phyloP scores from a whole-genome alignment of 2,329 filamentous ascomycete genomes.

The Verticillium nubilum region DNA sequence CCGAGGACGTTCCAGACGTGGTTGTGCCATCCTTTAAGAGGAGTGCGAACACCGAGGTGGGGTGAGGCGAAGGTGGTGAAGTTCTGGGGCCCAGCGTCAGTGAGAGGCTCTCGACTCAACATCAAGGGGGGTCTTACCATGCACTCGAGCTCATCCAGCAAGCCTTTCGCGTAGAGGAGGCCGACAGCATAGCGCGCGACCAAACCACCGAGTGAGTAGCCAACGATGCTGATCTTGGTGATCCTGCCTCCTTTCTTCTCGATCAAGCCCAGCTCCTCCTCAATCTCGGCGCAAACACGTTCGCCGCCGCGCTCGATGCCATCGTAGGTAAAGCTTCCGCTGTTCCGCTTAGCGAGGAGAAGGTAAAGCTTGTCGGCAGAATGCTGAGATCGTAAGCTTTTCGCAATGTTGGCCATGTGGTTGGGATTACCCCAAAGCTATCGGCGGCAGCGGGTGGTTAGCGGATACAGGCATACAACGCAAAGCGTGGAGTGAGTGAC shows the following conservation, averaged over 20 bases:
- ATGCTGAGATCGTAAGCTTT: slow-evolving; percentile 56
- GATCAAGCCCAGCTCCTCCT: slow-evolving; percentile 54
- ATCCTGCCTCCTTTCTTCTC: slow-evolving; percentile 63
- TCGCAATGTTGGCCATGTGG: slow-evolving; percentile 65
- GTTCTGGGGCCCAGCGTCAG: slow-evolving; percentile 47
- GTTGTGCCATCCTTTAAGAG: slow-evolving; percentile 59
- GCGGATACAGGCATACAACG: not conserved
- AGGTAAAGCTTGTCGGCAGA: slow-evolving; percentile 62
- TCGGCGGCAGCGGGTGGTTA: not conserved
- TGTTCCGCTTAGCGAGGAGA: slow-evolving; percentile 66
- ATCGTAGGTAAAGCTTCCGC: slow-evolving; percentile 67
- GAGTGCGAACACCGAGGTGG: slow-evolving; percentile 70
- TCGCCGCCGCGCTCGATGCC: slow-evolving; percentile 64
- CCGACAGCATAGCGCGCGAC: slow-evolving; percentile 84
- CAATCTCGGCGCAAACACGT: slow-evolving; percentile 61
- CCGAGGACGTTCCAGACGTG: slow-evolving; percentile 80
- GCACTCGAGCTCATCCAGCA: slow-evolving; percentile 74
- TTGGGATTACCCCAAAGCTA: slow-evolving; percentile 75
- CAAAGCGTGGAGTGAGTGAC: not conserved
- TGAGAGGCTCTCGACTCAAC: not conserved
- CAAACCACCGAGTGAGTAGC: slow-evolving; percentile 85
- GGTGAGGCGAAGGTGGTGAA: slow-evolving; percentile 90
- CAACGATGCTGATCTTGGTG: slow-evolving; percentile 77
- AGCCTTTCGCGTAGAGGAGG: slow-evolving; percentile 72
- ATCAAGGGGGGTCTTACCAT: slow-evolving; percentile 45